Evolutionary conservation across 441 rosid species (phyloP).

Genomic region (Erysimum cheiri): DNA sequence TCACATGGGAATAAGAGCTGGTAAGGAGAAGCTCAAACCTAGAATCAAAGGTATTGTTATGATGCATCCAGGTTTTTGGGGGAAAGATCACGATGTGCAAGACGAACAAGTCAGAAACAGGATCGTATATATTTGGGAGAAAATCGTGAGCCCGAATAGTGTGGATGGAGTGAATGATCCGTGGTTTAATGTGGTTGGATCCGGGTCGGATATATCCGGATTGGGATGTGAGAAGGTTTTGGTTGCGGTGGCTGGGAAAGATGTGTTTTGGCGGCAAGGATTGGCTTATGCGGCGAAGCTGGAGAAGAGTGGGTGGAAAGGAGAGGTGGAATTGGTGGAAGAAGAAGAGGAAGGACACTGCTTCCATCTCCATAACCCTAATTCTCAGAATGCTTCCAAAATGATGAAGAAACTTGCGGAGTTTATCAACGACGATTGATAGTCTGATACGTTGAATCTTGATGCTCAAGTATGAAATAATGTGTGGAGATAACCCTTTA

Average conservation of each 20-base stretch:
- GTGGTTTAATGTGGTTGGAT: constrained; percentile 48
- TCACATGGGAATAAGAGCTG: constrained; percentile 49
- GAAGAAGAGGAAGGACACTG: constrained; percentile 50
- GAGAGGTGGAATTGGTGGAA: constrained; percentile 46
- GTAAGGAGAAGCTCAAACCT: constrained; percentile 28
- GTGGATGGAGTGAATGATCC: constrained; percentile 54
- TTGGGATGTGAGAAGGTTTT: constrained; percentile 50
- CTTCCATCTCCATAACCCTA: constrained; percentile 45
- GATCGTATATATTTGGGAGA: constrained; percentile 44
- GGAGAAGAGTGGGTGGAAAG: constrained; percentile 51
- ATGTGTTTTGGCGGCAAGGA: constrained; percentile 49
- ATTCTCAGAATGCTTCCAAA: constrained; percentile 39
- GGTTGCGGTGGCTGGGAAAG: constrained; percentile 53
- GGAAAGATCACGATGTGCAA: constrained; percentile 49
- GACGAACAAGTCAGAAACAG: constrained; percentile 25
- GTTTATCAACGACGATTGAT: constrained; percentile 37
- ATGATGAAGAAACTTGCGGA: constrained; percentile 43
- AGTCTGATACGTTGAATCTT: background rate
- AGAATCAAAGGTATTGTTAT: constrained; percentile 45
- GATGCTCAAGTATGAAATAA: background rate
- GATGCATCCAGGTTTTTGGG: constrained; percentile 61
- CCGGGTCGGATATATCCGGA: constrained; percentile 36
- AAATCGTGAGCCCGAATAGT: constrained; percentile 37
- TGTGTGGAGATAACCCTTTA: too few species aligned
- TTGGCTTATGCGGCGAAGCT: constrained; percentile 45